Percentiles rank a stretch among this genome's conserved stretches.
phyloP scores from a whole-genome alignment of 1,139 yeast genomes.

The Blastobotrys arbuscula region DNA sequence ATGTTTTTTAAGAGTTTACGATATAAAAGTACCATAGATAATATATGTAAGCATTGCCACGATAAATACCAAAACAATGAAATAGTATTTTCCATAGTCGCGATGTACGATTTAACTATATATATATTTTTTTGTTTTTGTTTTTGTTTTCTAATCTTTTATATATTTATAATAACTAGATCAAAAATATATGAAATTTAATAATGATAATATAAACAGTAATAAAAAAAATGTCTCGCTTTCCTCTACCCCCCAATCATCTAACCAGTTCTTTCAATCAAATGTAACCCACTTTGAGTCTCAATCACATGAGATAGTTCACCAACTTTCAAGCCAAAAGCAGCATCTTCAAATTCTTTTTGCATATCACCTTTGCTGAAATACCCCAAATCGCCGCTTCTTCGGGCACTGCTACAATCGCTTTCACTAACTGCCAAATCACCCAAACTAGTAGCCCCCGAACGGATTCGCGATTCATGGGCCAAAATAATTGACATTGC shows the following conservation, averaged over 20 bases:
- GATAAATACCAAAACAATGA: no score
- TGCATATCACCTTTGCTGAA: slow-evolving; percentile 94
- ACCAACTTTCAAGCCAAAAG: slow-evolving; percentile 75
- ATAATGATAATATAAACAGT: neutral
- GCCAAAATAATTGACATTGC: slow-evolving; percentile 61
- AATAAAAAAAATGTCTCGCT: neutral
- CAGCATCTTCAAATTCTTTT: slow-evolving; percentile 84
- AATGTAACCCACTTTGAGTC: slow-evolving; percentile 85
- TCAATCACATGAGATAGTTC: slow-evolving; percentile 81
- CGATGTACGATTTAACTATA: no score
- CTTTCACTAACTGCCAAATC: slow-evolving; percentile 78
- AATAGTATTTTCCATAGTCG: no score
- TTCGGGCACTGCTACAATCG: slow-evolving; percentile 81
- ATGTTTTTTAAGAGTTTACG: no score
- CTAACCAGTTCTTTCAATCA: slow-evolving; percentile 76
- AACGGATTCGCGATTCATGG: slow-evolving; percentile 55
- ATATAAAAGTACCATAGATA: no score
- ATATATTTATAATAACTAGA: no score
- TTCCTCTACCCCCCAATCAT: neutral
- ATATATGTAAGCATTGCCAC: no score
- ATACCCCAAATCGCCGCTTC: slow-evolving; percentile 88
- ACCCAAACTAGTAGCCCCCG: slow-evolving; percentile 64
- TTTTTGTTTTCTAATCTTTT: no score
- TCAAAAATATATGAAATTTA: no score
- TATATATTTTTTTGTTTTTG: no score